Evolutionary conservation across 2,329 filamentous ascomycete species (phyloP).

Genomic region (Domatiomyces catenatus): DNA sequence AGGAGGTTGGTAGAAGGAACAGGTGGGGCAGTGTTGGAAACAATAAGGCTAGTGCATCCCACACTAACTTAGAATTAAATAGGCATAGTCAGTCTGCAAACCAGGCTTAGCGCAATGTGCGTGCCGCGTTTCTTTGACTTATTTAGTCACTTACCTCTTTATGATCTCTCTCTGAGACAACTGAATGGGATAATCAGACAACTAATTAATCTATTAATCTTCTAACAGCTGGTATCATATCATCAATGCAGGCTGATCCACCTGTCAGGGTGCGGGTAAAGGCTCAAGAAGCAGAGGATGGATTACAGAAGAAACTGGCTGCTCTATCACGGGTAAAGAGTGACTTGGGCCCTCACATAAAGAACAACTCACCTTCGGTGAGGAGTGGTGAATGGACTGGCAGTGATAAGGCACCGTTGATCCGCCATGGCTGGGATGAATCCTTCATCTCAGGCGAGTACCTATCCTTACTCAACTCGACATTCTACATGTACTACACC

Average conservation of each 20-base stretch:
- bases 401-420: slow-evolving; percentile 36
- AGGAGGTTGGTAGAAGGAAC: too few relatives aligned
- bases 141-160: too few relatives aligned
- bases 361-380: slow-evolving; percentile 7
- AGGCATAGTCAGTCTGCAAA: too few relatives aligned
- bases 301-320: slow-evolving; percentile 5
- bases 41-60: too few relatives aligned
- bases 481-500: slow-evolving; percentile 99
- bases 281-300: slow-evolving; percentile 12
- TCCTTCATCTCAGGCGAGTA: slow-evolving; percentile 86
- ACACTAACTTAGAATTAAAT: too few relatives aligned
- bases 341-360: slow-evolving; percentile 31
- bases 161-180: too few relatives aligned
- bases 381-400: slow-evolving; percentile 13
- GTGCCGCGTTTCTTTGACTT: too few relatives aligned
- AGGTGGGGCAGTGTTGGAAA: too few relatives aligned
- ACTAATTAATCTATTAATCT: neutral
- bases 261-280: slow-evolving; percentile 7
- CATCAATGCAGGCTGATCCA: neutral
- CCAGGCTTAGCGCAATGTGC: too few relatives aligned
- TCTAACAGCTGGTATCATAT: neutral
- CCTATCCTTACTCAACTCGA: slow-evolving; percentile 71
- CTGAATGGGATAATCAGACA: too few relatives aligned
- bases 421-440: slow-evolving; percentile 80
- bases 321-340: slow-evolving; percentile 36